Percentiles rank a stretch among this genome's conserved stretches.
These are phyloP conservation scores for Tuber calosporum DNA, from an alignment of 495 filamentous ascomycete genomes.

Conservation along the genomic window DNA sequence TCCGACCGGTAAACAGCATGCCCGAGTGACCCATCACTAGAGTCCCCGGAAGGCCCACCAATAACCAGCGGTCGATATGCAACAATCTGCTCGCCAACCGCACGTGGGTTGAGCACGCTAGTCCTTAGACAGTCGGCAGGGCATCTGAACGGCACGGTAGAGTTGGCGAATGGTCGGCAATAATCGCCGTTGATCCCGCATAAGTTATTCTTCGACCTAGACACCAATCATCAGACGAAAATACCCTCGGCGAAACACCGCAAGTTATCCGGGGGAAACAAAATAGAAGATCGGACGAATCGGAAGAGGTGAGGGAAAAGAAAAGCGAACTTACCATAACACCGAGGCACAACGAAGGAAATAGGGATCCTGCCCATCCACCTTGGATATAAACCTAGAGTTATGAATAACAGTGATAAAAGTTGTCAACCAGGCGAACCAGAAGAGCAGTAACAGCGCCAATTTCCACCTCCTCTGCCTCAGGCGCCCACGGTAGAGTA, in stretches of 20 bases:
- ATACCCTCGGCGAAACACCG: conserved; percentile 28
- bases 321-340: conserved; percentile 48
- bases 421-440: conserved; percentile 63
- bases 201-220: conserved; percentile 60
- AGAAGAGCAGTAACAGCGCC: conserved; percentile 54
- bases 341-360: conserved; percentile 61
- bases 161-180: conserved; percentile 71
- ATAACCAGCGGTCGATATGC: conserved; percentile 66
- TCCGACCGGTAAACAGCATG: conserved; percentile 65
- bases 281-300: neutral
- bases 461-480: conserved; percentile 59
- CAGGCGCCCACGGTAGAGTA: conserved; percentile 53
- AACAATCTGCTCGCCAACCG: conserved; percentile 65
- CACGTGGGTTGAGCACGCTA: conserved; percentile 61
- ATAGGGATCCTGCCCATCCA: conserved; percentile 58
- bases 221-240: neutral
- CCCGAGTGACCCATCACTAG: conserved; percentile 26
- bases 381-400: conserved; percentile 56
- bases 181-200: conserved; percentile 73
- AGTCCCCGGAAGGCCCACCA: conserved; percentile 57
- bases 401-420: conserved; percentile 62
- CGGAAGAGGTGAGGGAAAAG: neutral
- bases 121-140: conserved; percentile 60
- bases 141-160: conserved; percentile 67
- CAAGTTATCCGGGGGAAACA: conserved; percentile 4